Conservation (phyloP, 192 early-diverging fungal species). For the Chytriomyces sp. region DNA sequence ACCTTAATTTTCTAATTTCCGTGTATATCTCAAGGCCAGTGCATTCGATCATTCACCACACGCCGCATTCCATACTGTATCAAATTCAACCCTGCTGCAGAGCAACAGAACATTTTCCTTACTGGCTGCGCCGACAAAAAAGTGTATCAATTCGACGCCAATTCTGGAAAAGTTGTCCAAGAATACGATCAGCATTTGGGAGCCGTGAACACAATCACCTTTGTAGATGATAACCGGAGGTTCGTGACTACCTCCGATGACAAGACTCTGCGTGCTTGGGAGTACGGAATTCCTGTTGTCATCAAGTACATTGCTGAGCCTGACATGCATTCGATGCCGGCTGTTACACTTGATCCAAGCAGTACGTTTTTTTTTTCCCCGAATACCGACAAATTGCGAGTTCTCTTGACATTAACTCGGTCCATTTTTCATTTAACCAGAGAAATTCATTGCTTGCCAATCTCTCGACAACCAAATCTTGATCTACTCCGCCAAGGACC, state of each 20-base stretch:
- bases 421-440: slow-evolving; percentile 47
- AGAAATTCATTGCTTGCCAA: slow-evolving; percentile 93
- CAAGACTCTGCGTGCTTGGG: slow-evolving; percentile 96
- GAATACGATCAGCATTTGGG: slow-evolving; percentile 98
- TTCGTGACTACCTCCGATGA: slow-evolving; percentile 97
- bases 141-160: slow-evolving; percentile 87
- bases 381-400: background rate
- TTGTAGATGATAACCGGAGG: slow-evolving; percentile 90
- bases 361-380: slow-evolving; percentile 59
- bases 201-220: slow-evolving; percentile 95
- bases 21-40: slow-evolving; percentile 62
- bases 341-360: slow-evolving; percentile 85
- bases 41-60: slow-evolving; percentile 75
- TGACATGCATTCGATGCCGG: slow-evolving; percentile 95
- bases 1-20: background rate
- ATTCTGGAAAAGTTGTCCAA: slow-evolving; percentile 83
- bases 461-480: slow-evolving; percentile 96
- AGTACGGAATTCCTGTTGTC: slow-evolving; percentile 97
- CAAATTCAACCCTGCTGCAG: slow-evolving; percentile 86
- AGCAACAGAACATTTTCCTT: slow-evolving; percentile 87
- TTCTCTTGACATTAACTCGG: slow-evolving; percentile 14
- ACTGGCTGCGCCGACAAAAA: slow-evolving; percentile 93
- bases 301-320: slow-evolving; percentile 98
- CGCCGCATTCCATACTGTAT: slow-evolving; percentile 86
- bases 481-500: slow-evolving; percentile 84